Percentiles rank a stretch among this genome's conserved stretches.
These are phyloP conservation scores for Limnanthes douglasii DNA, from an alignment of 345 rosid species.

Conservation along the genomic window DNA sequence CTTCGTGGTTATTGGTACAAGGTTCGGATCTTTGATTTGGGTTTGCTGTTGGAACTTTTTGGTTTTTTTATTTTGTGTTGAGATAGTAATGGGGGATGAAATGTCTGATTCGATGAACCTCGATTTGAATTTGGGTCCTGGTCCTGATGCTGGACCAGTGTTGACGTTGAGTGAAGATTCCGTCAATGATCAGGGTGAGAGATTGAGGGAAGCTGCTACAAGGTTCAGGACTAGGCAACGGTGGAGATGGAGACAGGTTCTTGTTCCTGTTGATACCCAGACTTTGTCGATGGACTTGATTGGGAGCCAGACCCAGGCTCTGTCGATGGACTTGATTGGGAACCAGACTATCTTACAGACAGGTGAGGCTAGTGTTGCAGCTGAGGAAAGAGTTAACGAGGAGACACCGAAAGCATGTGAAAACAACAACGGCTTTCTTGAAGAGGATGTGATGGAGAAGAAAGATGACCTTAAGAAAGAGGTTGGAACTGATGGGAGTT, in stretches of 20 bases:
- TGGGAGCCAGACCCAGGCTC: too few species aligned
- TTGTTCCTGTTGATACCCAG: conserved; percentile 26
- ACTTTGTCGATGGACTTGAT: conserved; percentile 42
- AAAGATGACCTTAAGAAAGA: conserved; percentile 43
- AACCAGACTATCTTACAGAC: conserved; percentile 41
- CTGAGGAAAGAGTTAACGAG: conserved; percentile 54
- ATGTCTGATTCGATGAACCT: conserved; percentile 80
- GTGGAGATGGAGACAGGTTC: conserved; percentile 42
- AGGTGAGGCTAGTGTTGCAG: conserved; percentile 77
- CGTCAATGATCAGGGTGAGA: conserved; percentile 27
- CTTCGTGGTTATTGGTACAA: too few species aligned
- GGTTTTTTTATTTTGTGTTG: too few species aligned
- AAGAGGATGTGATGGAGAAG: conserved; percentile 33
- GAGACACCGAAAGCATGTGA: conserved; percentile 56
- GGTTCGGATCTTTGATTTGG: too few species aligned
- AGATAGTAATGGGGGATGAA: conserved; percentile 71
- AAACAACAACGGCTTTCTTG: conserved; percentile 42
- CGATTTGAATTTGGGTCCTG: conserved; percentile 90
- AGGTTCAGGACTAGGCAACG: conserved; percentile 31
- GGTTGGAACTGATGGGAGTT: conserved; percentile 47
- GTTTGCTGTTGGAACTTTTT: too few species aligned
- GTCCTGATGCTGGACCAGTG: conserved; percentile 40
- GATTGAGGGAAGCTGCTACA: conserved; percentile 46
- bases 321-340: conserved; percentile 31
- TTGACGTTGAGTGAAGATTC: conserved; percentile 30